These are phyloP conservation scores for Anisogramma anomala DNA, from an alignment of 2,329 filamentous ascomycete species.

Conservation along the genomic window DNA sequence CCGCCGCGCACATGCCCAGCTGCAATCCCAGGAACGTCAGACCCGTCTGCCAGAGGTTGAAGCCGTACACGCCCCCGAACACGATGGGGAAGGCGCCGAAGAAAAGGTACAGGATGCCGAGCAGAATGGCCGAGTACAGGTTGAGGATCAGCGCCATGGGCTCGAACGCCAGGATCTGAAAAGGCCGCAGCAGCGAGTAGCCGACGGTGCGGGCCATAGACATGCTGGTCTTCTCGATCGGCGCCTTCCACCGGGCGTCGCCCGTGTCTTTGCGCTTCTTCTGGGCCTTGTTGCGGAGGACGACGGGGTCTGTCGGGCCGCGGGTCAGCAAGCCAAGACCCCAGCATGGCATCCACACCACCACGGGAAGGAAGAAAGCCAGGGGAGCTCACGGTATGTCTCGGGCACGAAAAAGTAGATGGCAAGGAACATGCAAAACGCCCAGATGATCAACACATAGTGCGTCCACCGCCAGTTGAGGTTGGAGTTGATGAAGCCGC, in stretches of 20 bases:
- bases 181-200: slow-evolving; percentile 53
- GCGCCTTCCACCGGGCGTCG: slow-evolving; percentile 64
- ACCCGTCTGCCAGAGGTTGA: slow-evolving; percentile 71
- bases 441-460: slow-evolving; percentile 77
- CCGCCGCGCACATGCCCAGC: slow-evolving; percentile 54
- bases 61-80: slow-evolving; percentile 61
- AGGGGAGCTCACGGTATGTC: slow-evolving; percentile 57
- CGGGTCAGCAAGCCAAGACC: neutral
- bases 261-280: slow-evolving; percentile 61
- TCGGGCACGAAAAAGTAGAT: slow-evolving; percentile 71
- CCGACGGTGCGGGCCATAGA: slow-evolving; percentile 53
- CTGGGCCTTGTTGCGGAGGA: slow-evolving; percentile 62
- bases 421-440: slow-evolving; percentile 47
- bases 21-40: slow-evolving; percentile 64
- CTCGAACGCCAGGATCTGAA: slow-evolving; percentile 68
- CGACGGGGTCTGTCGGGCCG: slow-evolving; percentile 42
- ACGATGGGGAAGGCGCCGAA: slow-evolving; percentile 80
- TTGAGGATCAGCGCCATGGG: slow-evolving; percentile 80
- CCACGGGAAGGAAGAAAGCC: neutral
- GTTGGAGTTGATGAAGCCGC: slow-evolving; percentile 74
- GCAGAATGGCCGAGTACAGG: slow-evolving; percentile 69
- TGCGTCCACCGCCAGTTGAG: slow-evolving; percentile 72
- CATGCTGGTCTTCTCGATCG: slow-evolving; percentile 60
- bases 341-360: neutral
- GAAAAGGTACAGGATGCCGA: slow-evolving; percentile 82